Conservation (phyloP, 176 grass and related monocot genomes). For the Cenchrus americanus region DNA sequence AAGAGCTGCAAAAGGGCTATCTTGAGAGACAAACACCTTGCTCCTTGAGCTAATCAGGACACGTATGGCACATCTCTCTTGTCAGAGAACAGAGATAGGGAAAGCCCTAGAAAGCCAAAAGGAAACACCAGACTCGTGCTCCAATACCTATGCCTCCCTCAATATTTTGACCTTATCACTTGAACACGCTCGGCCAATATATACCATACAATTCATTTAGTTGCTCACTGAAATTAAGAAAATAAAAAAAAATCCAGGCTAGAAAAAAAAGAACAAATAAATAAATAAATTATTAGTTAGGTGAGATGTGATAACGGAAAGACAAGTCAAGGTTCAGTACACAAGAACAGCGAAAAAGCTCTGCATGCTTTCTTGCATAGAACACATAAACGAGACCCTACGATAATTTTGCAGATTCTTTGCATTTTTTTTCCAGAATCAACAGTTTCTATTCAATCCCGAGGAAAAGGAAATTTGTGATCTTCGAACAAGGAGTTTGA, state of each 20-base stretch:
- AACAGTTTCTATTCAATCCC: not conserved
- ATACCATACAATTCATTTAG: not conserved
- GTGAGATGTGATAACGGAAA: not conserved
- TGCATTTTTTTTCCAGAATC: not conserved
- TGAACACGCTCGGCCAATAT: not conserved
- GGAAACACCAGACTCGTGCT: constrained; percentile 40
- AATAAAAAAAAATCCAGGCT: not conserved
- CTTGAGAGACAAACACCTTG: constrained; percentile 26
- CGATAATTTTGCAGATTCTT: no score
- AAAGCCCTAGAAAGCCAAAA: constrained; percentile 38
- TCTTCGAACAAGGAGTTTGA: not conserved
- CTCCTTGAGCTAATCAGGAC: constrained; percentile 30
- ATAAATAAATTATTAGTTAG: not conserved
- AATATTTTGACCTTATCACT: not conserved
- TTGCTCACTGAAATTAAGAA: not conserved
- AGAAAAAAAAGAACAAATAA: not conserved
- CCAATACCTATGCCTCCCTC: constrained; percentile 36
- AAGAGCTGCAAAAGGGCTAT: constrained; percentile 28
- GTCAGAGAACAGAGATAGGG: not conserved
- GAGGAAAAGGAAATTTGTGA: not conserved
- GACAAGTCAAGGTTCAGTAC: constrained; percentile 11
- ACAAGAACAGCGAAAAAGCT: not conserved
- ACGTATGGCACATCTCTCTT: constrained; percentile 31
- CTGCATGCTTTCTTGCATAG: constrained; percentile 17
- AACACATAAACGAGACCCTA: not conserved